Conservation (phyloP, 179 eudicot species). For the Spinacia oleracea region DNA sequence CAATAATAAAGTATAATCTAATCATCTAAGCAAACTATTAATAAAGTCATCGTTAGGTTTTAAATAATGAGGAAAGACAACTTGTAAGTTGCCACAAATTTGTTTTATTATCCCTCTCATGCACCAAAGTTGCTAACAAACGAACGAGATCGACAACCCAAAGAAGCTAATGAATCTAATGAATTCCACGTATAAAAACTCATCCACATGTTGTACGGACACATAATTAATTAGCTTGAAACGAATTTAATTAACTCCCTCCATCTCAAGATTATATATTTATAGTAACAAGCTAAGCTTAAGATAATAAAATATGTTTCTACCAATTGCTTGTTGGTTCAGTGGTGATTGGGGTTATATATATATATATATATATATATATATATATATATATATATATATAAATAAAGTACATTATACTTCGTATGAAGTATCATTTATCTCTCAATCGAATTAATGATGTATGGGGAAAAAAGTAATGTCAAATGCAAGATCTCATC, state of each 20-base stretch:
- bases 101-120: background rate
- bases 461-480: too few relatives aligned
- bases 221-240: too few relatives aligned
- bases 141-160: background rate
- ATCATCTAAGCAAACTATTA: background rate
- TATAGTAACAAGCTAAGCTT: background rate
- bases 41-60: background rate
- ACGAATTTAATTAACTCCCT: too few relatives aligned
- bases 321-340: too few relatives aligned
- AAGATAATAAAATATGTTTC: too few relatives aligned
- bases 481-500: too few relatives aligned
- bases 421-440: too few relatives aligned
- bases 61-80: conserved; percentile 1
- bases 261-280: background rate
- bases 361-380: too few relatives aligned
- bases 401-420: too few relatives aligned
- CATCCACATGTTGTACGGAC: background rate
- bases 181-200: background rate
- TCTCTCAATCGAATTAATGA: too few relatives aligned
- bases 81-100: background rate
- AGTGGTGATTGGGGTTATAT: too few relatives aligned
- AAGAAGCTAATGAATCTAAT: background rate
- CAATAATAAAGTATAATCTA: background rate
- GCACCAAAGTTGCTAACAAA: background rate
- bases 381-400: too few relatives aligned